Evolutionary conservation across 768 basidiomycete species (phyloP).

Genomic region (Naganishia kalamii): DNA sequence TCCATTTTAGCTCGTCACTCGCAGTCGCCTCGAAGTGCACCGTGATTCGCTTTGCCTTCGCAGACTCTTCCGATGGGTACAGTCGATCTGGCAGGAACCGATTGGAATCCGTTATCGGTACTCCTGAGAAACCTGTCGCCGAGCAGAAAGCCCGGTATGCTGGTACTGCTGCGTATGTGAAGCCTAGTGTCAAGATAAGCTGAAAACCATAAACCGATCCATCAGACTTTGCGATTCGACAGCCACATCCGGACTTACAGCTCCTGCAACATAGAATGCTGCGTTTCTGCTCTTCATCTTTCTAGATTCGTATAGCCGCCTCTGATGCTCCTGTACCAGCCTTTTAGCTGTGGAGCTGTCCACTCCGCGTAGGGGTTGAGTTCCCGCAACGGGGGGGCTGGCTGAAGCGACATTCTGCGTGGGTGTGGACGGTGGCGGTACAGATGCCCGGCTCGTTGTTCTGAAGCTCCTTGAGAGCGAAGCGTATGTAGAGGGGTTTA

Average conservation of each 20-base stretch:
- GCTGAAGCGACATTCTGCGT: neutral
- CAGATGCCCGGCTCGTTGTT: neutral
- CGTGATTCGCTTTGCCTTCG: constrained; percentile 65
- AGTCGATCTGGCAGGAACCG: constrained; percentile 67
- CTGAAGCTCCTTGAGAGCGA: neutral
- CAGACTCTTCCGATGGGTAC: constrained; percentile 49
- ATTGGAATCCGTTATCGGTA: constrained; percentile 71
- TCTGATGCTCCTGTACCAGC: constrained; percentile 20
- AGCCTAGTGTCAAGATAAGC: constrained; percentile 72
- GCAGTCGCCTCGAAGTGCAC: constrained; percentile 94
- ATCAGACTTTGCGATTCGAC: neutral
- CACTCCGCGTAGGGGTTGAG: neutral
- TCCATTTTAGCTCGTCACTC: constrained; percentile 84
- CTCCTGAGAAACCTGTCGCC: constrained; percentile 93
- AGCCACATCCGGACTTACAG: constrained; percentile 5
- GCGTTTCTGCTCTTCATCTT: constrained; percentile 21
- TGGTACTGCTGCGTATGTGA: constrained; percentile 95
- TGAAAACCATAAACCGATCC: constrained; percentile 37
- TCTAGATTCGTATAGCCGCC: constrained; percentile 16
- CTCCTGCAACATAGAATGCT: constrained; percentile 19
- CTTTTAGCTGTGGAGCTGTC: neutral
- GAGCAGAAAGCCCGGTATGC: constrained; percentile 97
- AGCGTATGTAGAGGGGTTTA: neutral
- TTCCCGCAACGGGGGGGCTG: neutral
- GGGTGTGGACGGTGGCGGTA: neutral